Evolutionary conservation across 2,329 filamentous ascomycete species (phyloP).

Genomic region (Sarocladiaceae sp.): DNA sequence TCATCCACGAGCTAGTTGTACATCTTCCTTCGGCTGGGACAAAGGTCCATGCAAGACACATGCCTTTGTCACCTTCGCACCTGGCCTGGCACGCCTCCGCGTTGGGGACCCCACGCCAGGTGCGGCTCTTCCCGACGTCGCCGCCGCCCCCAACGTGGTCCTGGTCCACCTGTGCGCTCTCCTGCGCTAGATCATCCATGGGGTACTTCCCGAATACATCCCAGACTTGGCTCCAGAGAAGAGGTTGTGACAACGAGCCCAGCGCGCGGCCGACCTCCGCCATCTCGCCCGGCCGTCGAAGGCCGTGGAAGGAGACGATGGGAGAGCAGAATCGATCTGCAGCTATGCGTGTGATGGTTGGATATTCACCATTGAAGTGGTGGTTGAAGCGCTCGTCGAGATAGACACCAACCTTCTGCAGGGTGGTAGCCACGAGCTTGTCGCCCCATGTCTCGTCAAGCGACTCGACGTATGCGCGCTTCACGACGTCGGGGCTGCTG

Average conservation of each 20-base stretch:
- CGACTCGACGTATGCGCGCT: constrained; percentile 41
- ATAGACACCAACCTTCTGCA: constrained; percentile 50
- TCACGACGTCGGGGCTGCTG: constrained; percentile 35
- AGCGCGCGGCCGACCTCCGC: constrained; percentile 37
- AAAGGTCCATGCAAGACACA: constrained; percentile 50
- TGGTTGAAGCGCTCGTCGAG: constrained; percentile 50
- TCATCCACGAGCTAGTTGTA: constrained; percentile 45
- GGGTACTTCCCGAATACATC: constrained; percentile 39
- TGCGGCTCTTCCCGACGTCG: constrained; percentile 36
- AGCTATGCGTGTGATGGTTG: constrained; percentile 43
- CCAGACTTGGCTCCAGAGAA: constrained; percentile 49
- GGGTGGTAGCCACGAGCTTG: constrained; percentile 46
- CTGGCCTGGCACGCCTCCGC: constrained; percentile 38
- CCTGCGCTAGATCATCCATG: constrained; percentile 30
- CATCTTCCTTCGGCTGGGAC: constrained; percentile 35
- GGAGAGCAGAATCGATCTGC: constrained; percentile 49
- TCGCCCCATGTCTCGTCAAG: constrained; percentile 51
- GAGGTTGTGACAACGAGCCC: constrained; percentile 29
- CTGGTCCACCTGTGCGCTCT: constrained; percentile 31
- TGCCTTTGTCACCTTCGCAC: constrained; percentile 32
- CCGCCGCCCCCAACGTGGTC: constrained; percentile 49
- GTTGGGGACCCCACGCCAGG: constrained; percentile 30
- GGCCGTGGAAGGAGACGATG: constrained; percentile 49
- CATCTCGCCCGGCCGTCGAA: constrained; percentile 43
- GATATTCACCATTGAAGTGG: constrained; percentile 53